A percentile compares a stretch with the other conserved stretches of the same genome.
Conservation (phyloP, 2,329 filamentous ascomycete genomes). For the Aspergillus proliferans region DNA sequence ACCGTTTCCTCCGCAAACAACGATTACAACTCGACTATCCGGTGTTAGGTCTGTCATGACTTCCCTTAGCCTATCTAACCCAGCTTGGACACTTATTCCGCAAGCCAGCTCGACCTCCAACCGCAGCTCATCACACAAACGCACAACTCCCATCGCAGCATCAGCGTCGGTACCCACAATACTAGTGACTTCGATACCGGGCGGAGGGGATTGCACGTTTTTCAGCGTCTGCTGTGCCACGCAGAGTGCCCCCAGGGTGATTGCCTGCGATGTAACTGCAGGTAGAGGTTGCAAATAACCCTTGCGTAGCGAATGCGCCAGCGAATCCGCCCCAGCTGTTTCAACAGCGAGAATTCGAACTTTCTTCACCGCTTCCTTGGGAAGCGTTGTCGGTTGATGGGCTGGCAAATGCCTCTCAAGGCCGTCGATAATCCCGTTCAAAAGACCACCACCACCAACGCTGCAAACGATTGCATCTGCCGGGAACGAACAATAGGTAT, state of each 20-base stretch:
- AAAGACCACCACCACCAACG: slow-evolving; percentile 70
- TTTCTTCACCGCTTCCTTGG: slow-evolving; percentile 4
- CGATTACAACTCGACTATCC: slow-evolving; percentile 30
- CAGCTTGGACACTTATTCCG: slow-evolving; percentile 62
- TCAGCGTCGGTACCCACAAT: slow-evolving; percentile 65
- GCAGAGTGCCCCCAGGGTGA: slow-evolving; percentile 59
- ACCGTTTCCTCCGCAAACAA: slow-evolving; percentile 43
- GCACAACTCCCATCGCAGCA: slow-evolving; percentile 66
- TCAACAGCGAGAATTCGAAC: slow-evolving; percentile 61
- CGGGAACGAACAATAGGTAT: slow-evolving; percentile 18
- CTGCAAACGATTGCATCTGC: slow-evolving; percentile 69
- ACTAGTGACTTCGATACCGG: slow-evolving; percentile 44
- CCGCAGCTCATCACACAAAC: slow-evolving; percentile 70
- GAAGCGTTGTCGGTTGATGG: slow-evolving; percentile 8
- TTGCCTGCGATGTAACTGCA: slow-evolving; percentile 67
- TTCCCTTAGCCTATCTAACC: slow-evolving; percentile 17
- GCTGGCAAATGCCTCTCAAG: slow-evolving; percentile 35
- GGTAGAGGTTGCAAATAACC: slow-evolving; percentile 53
- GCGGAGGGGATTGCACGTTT: slow-evolving; percentile 45
- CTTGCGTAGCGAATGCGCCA: slow-evolving; percentile 55
- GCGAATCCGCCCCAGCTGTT: slow-evolving; percentile 64
- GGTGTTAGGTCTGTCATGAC: slow-evolving; percentile 19
- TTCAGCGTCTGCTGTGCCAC: slow-evolving; percentile 61
- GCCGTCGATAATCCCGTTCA: slow-evolving; percentile 66
- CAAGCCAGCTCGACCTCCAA: slow-evolving; percentile 76